phyloP scores from a whole-genome alignment of 257 asterid genomes.

The Mentha longifolia region DNA sequence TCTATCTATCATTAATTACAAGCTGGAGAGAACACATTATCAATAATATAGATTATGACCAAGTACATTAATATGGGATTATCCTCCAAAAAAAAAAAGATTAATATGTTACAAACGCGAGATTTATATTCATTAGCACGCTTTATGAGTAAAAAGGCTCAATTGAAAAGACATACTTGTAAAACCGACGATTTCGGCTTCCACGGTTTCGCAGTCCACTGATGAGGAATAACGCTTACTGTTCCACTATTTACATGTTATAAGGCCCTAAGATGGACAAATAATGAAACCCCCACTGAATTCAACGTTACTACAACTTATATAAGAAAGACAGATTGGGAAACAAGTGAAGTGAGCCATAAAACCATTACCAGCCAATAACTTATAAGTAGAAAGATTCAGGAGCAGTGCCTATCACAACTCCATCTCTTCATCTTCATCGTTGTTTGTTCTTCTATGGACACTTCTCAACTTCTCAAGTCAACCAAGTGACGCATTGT shows the following conservation, averaged over 20 bases:
- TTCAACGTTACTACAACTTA: neutral
- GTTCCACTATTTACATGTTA: neutral
- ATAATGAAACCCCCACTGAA: neutral
- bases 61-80: neutral
- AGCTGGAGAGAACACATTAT: no score
- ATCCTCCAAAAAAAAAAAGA: no score
- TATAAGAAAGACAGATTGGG: neutral
- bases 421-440: constrained; percentile 43
- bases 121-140: neutral
- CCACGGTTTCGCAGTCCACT: neutral
- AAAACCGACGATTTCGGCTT: neutral
- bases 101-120: no score
- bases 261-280: neutral
- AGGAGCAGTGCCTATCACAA: constrained; percentile 10
- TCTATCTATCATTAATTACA: no score
- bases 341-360: neutral
- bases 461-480: constrained; percentile 63
- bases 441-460: constrained; percentile 26
- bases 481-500: constrained; percentile 98
- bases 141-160: neutral
- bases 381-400: constrained; percentile 20
- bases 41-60: neutral
- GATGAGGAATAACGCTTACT: neutral
- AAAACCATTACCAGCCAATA: constrained; percentile 20
- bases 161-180: neutral